These are phyloP conservation scores for Melaleuca quinquenervia DNA, from an alignment of 345 rosid species.

Conservation along the genomic window DNA sequence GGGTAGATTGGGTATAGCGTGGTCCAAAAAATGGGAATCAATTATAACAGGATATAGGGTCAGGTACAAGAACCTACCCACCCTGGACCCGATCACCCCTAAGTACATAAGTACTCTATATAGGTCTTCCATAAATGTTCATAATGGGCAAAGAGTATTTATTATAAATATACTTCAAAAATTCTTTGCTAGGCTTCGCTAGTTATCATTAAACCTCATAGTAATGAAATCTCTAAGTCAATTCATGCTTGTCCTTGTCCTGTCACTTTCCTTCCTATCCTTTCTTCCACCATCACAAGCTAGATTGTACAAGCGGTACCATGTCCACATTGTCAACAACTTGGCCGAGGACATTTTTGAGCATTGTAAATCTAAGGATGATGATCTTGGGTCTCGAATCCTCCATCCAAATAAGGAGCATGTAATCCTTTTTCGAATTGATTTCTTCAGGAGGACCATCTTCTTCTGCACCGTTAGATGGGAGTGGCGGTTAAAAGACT, in stretches of 20 bases:
- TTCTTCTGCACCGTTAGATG: neutral
- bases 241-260: neutral
- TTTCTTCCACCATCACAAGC: neutral
- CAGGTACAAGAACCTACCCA: no score
- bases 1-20: no score
- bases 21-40: no score
- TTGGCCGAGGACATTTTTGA: neutral
- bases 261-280: neutral
- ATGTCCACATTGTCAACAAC: neutral
- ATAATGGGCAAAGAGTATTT: no score
- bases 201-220: no score
- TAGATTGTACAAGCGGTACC: neutral
- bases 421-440: neutral
- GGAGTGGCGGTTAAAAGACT: neutral
- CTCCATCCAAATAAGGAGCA: neutral
- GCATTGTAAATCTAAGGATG: neutral
- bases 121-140: no score
- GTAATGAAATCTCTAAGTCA: neutral
- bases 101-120: no score
- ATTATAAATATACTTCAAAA: no score
- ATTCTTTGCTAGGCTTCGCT: no score
- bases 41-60: no score
- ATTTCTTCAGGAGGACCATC: neutral
- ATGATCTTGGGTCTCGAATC: neutral
- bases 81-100: no score